Evolutionary conservation across 106 monocot species (phyloP).

Genomic region (Acorus gramineus): DNA sequence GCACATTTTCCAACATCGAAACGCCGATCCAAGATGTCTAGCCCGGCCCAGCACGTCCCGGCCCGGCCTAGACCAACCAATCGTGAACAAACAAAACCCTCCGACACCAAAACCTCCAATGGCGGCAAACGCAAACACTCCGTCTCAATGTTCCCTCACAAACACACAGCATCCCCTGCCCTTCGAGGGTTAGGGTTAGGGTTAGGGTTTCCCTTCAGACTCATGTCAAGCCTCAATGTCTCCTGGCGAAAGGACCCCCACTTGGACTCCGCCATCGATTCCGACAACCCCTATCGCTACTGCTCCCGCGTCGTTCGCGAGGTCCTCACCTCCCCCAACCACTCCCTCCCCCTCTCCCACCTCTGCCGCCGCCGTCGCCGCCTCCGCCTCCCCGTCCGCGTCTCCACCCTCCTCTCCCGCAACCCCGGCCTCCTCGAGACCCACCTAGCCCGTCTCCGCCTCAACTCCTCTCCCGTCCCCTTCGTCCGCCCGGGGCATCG

Average conservation of each 20-base stretch:
- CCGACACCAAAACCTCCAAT: too few relatives aligned
- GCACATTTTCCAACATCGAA: too few relatives aligned
- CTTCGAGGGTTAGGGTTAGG: too few relatives aligned
- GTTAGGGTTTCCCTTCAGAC: too few relatives aligned
- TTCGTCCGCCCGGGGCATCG: conserved; percentile 49
- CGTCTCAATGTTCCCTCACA: too few relatives aligned
- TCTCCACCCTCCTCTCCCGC: conserved; percentile 56
- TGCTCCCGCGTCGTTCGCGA: conserved; percentile 68
- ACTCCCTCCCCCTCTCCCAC: conserved; percentile 56
- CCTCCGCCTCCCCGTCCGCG: conserved; percentile 42
- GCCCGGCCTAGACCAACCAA: too few relatives aligned
- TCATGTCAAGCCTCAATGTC: conserved; percentile 58
- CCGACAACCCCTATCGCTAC: conserved; percentile 61
- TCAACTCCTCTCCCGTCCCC: conserved; percentile 35
- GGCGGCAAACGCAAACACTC: too few relatives aligned
- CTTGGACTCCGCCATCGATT: conserved; percentile 62
- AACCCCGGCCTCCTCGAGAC: conserved; percentile 57
- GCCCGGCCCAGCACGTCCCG: too few relatives aligned
- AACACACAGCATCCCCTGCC: too few relatives aligned
- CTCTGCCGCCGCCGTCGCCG: conserved; percentile 70
- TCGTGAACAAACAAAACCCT: too few relatives aligned
- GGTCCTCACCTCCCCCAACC: conserved; percentile 54
- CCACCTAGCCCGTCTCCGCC: conserved; percentile 45
- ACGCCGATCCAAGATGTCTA: too few relatives aligned
- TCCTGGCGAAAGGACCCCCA: conserved; percentile 52